phyloP scores from a whole-genome alignment of 352 stramenopile genomes.

The Plasmopara viticola region DNA sequence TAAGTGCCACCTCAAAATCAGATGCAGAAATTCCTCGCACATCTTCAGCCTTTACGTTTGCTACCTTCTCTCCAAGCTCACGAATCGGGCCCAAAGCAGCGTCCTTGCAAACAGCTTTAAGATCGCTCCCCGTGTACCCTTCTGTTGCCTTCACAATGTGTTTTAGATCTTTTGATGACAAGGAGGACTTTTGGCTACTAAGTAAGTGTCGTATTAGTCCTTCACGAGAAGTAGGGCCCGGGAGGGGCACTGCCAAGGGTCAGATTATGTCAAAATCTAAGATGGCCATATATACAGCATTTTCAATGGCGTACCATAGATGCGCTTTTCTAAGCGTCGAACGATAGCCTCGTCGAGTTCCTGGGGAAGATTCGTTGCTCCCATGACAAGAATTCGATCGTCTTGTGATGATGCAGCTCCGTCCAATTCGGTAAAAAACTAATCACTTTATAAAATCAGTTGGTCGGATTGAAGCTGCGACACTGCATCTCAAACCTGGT shows the following conservation, averaged over 20 bases:
- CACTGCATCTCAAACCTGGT: slow-evolving; percentile 45
- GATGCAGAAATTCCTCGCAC: slow-evolving; percentile 46
- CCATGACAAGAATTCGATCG: slow-evolving; percentile 84
- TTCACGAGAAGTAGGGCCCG: slow-evolving; percentile 43
- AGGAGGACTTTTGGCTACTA: slow-evolving; percentile 37
- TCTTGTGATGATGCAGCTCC: slow-evolving; percentile 61
- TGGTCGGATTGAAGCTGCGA: background rate
- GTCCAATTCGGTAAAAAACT: slow-evolving; percentile 88
- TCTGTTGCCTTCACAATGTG: slow-evolving; percentile 65
- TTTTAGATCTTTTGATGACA: slow-evolving; percentile 58
- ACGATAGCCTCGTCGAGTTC: slow-evolving; percentile 86
- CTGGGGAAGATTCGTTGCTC: slow-evolving; percentile 80
- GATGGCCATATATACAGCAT: background rate
- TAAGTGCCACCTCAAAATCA: slow-evolving; percentile 56
- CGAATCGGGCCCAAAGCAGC: slow-evolving; percentile 90
- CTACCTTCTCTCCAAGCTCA: slow-evolving; percentile 53
- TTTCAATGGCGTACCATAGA: slow-evolving; percentile 60
- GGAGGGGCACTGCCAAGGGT: slow-evolving; percentile 58
- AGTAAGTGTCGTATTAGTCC: slow-evolving; percentile 58
- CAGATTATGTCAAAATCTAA: background rate
- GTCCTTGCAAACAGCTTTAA: slow-evolving; percentile 93
- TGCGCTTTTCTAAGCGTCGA: slow-evolving; percentile 78
- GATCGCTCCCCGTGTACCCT: slow-evolving; percentile 81
- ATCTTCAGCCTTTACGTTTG: slow-evolving; percentile 52
- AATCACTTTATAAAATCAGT: slow-evolving; percentile 5